Evolutionary conservation across 2,329 filamentous ascomycete genomes (phyloP).

Genomic region (Fusarium mangiferae): DNA sequence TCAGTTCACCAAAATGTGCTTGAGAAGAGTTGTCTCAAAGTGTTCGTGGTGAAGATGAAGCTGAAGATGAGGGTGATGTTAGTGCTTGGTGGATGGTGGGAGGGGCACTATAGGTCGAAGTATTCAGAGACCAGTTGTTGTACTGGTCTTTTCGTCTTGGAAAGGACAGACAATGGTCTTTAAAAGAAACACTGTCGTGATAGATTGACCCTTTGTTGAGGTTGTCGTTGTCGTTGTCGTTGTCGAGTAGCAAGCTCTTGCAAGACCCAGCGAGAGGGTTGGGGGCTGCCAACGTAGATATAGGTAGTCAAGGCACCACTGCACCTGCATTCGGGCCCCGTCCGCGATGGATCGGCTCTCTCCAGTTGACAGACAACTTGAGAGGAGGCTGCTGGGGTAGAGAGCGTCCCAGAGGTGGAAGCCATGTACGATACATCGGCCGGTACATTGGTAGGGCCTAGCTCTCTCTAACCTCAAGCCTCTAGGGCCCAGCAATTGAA

Average conservation of each 20-base stretch:
- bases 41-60: not conserved
- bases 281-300: conserved; percentile 44
- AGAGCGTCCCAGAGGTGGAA: conserved; percentile 9
- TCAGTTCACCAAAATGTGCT: not conserved
- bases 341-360: conserved; percentile 42
- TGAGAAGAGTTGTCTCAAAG: conserved; percentile 7
- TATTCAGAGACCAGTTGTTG: conserved; percentile 16
- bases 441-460: conserved; percentile 36
- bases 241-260: conserved; percentile 38
- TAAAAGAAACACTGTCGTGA: conserved; percentile 15
- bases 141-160: conserved; percentile 10
- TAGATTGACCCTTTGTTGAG: conserved; percentile 4
- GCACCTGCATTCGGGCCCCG: conserved; percentile 42
- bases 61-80: not conserved
- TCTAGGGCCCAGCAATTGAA: conserved; percentile 27
- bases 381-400: conserved; percentile 34
- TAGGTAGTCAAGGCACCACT: conserved; percentile 45
- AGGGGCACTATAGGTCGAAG: conserved; percentile 8
- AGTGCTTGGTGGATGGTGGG: not conserved
- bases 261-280: conserved; percentile 27
- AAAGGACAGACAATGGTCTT: conserved; percentile 18
- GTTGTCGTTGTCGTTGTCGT: conserved; percentile 33
- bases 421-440: conserved; percentile 31
- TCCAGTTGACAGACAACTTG: conserved; percentile 35
- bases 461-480: not conserved